These are phyloP conservation scores for Russula sp. DNA, from an alignment of 768 basidiomycete genomes.

Conservation along the genomic window DNA sequence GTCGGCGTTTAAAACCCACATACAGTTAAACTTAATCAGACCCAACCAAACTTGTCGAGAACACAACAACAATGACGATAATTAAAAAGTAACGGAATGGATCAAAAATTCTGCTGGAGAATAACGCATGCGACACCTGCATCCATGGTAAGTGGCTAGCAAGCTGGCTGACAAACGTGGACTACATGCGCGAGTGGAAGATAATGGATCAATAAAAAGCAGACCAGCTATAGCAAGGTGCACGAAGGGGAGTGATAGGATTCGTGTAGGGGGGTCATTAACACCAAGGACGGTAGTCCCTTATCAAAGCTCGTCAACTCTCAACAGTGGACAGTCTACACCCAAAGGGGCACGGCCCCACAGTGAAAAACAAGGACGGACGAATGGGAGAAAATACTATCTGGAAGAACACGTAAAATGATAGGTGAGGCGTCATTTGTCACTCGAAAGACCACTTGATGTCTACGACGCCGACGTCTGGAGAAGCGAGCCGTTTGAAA, in stretches of 20 bases:
- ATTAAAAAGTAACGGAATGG: too few relatives aligned
- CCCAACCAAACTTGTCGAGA: background rate
- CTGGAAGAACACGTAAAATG: constrained; percentile 10
- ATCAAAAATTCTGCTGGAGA: background rate
- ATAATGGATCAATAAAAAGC: constrained; percentile 1
- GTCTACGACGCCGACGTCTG: constrained; percentile 46
- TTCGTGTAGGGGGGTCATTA: constrained; percentile 29
- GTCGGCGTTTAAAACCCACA: too few relatives aligned
- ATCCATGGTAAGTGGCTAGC: constrained; percentile 3
- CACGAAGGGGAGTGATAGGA: constrained; percentile 24
- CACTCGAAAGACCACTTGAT: constrained; percentile 39
- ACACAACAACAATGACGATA: too few relatives aligned
- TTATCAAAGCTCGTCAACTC: constrained; percentile 29
- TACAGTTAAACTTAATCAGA: too few relatives aligned
- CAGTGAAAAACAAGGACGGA: constrained; percentile 1
- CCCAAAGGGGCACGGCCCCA: constrained; percentile 21
- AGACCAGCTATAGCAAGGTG: constrained; percentile 23
- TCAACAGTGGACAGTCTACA: constrained; percentile 20
- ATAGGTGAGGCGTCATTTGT: constrained; percentile 1
- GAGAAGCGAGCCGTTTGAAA: constrained; percentile 51
- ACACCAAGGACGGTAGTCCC: constrained; percentile 44
- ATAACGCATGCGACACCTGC: background rate
- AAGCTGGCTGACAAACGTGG: background rate
- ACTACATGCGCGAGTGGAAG: background rate
- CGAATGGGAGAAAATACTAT: constrained; percentile 16